Percentiles rank a stretch among this genome's conserved stretches.
Evolutionary conservation across 768 basidiomycete genomes (phyloP).

Genomic region (Hygrophorus russula): DNA sequence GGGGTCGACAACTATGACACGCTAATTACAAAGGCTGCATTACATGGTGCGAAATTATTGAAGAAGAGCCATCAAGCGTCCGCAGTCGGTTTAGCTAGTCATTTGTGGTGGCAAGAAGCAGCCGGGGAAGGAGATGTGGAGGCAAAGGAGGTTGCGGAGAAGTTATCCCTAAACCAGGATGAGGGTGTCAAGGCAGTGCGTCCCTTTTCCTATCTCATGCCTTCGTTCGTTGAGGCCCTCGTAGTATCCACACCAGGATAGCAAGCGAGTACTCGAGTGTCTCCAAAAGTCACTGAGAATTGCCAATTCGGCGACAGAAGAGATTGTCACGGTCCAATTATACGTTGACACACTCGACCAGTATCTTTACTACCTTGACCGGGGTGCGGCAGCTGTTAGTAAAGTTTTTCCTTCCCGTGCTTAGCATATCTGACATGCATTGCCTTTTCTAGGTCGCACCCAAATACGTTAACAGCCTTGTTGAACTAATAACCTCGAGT

Average conservation of each 20-base stretch:
- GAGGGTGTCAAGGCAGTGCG: constrained; percentile 46
- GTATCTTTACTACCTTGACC: constrained; percentile 94
- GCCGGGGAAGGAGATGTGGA: constrained; percentile 18
- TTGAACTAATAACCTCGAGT: constrained; percentile 89
- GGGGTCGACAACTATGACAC: constrained; percentile 94
- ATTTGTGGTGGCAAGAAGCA: constrained; percentile 95
- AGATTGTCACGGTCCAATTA: constrained; percentile 91
- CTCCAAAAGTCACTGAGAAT: constrained; percentile 94
- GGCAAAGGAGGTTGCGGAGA: constrained; percentile 25
- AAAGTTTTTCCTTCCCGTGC: not conserved
- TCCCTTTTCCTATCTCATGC: constrained; percentile 11
- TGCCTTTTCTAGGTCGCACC: constrained; percentile 58
- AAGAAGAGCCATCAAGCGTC: constrained; percentile 98
- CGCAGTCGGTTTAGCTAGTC: constrained; percentile 90
- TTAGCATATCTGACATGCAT: not conserved
- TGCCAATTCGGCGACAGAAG: constrained; percentile 93
- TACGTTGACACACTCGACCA: constrained; percentile 95
- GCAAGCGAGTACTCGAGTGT: constrained; percentile 95
- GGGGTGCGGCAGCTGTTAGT: constrained; percentile 81
- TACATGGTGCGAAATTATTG: constrained; percentile 90
- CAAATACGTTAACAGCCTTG: constrained; percentile 93
- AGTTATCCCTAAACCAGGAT: constrained; percentile 27
- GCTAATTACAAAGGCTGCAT: constrained; percentile 94
- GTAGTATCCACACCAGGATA: constrained; percentile 83
- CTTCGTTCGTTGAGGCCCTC: not conserved